phyloP scores from a whole-genome alignment of 2,329 filamentous ascomycete genomes.

The Graphilbum sp. region DNA sequence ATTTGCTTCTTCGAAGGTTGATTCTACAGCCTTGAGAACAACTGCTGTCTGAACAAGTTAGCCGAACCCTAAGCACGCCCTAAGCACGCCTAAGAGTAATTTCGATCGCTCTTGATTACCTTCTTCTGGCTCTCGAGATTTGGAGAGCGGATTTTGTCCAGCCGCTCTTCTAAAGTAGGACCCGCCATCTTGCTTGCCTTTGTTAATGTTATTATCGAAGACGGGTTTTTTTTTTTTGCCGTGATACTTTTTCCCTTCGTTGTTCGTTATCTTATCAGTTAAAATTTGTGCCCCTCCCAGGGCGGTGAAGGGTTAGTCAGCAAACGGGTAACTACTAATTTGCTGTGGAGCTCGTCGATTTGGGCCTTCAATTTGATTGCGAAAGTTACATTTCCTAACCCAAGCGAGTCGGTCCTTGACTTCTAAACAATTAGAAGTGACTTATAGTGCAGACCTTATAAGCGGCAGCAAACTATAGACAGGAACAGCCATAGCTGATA shows the following conservation, averaged over 20 bases:
- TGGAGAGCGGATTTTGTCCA: slow-evolving; percentile 93
- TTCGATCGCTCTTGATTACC: slow-evolving; percentile 32
- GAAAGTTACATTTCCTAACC: no score
- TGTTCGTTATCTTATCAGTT: background rate
- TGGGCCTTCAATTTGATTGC: no score
- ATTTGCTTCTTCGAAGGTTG: slow-evolving; percentile 79
- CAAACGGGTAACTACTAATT: background rate
- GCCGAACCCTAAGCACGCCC: slow-evolving; percentile 5
- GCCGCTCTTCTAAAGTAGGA: slow-evolving; percentile 60
- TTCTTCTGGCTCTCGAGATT: slow-evolving; percentile 92
- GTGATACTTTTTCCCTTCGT: background rate
- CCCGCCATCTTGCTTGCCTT: slow-evolving; percentile 23
- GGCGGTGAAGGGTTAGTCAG: background rate
- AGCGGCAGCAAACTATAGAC: no score
- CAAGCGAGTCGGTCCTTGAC: no score
- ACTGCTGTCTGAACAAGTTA: slow-evolving; percentile 50
- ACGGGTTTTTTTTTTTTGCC: background rate
- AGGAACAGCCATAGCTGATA: no score
- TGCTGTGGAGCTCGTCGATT: no score
- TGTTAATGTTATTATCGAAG: background rate
- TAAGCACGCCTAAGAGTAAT: no score
- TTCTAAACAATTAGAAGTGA: no score
- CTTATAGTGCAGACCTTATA: no score
- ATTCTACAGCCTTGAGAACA: slow-evolving; percentile 80
- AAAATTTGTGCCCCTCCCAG: background rate